Percentiles rank a stretch among this genome's conserved stretches.
These are phyloP conservation scores for Lactuca saligna DNA, from an alignment of 129 eudicot species.

Conservation along the genomic window DNA sequence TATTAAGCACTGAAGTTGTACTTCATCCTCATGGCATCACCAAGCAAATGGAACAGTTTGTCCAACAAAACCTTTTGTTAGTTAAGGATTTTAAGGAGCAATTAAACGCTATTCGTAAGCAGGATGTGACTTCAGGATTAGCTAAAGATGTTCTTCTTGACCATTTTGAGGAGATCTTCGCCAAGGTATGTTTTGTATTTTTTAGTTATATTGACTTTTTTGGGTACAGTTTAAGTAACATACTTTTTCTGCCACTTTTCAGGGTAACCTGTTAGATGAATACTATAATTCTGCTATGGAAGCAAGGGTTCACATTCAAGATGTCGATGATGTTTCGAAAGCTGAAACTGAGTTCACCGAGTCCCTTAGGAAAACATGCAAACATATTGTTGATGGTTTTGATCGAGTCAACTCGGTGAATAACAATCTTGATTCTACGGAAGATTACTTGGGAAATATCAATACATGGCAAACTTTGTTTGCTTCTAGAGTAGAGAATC, in stretches of 20 bases:
- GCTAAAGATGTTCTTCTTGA: conserved; percentile 50
- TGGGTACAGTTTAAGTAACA: background rate
- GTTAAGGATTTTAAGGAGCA: conserved; percentile 49
- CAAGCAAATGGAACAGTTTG: conserved; percentile 63
- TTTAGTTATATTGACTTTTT: conserved; percentile 3
- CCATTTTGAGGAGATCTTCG: conserved; percentile 53
- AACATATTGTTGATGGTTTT: conserved; percentile 39
- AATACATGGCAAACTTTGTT: conserved; percentile 46
- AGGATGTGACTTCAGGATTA: conserved; percentile 36
- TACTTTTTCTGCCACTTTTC: conserved; percentile 24
- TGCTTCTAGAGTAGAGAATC: conserved; percentile 40
- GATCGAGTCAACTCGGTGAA: conserved; percentile 36
- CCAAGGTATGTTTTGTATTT: conserved; percentile 41
- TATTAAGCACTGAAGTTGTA: conserved; percentile 31
- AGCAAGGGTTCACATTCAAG: conserved; percentile 25
- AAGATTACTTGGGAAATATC: conserved; percentile 49
- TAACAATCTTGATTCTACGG: conserved; percentile 33
- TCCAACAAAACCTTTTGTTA: conserved; percentile 56
- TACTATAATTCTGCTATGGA: conserved; percentile 32
- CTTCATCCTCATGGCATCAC: conserved; percentile 55
- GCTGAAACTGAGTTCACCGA: conserved; percentile 41
- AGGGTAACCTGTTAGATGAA: conserved; percentile 52
- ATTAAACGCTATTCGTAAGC: conserved; percentile 43
- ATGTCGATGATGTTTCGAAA: conserved; percentile 14
- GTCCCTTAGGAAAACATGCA: conserved; percentile 43